Evolutionary conservation across 192 early-diverging fungal species (phyloP).

Genomic region (Rhizoclosmatium globosum): DNA sequence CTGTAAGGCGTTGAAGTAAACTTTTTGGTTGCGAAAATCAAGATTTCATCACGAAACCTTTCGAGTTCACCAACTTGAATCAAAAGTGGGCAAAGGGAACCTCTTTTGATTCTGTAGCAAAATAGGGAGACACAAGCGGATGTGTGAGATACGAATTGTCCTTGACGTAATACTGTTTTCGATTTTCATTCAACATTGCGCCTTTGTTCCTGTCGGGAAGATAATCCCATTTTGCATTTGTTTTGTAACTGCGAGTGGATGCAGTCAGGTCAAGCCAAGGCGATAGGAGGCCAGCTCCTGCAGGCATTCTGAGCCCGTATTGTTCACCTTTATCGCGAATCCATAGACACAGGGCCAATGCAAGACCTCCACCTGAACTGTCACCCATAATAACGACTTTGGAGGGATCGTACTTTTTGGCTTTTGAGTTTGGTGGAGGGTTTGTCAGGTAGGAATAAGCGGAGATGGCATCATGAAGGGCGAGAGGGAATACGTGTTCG

Average conservation of each 20-base stretch:
- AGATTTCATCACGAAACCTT: conserved; percentile 56
- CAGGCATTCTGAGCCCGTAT: conserved; percentile 51
- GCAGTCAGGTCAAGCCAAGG: conserved; percentile 73
- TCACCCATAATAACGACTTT: conserved; percentile 60
- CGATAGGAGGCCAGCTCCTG: conserved; percentile 60
- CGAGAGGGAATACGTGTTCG: conserved; percentile 80
- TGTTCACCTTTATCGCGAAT: conserved; percentile 40
- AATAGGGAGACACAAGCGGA: conserved; percentile 54
- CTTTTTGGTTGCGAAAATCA: conserved; percentile 37
- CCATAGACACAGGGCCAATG: conserved; percentile 54
- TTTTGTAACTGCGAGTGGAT: conserved; percentile 51
- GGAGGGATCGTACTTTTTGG: conserved; percentile 25
- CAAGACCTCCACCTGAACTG: conserved; percentile 61
- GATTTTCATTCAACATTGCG: conserved; percentile 26
- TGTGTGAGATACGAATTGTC: conserved; percentile 42
- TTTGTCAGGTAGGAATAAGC: conserved; percentile 76
- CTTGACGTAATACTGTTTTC: conserved; percentile 39
- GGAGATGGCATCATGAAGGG: conserved; percentile 81
- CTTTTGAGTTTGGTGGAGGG: conserved; percentile 24
- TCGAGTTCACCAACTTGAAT: conserved; percentile 59
- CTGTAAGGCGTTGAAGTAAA: conserved; percentile 38
- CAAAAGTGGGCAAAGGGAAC: conserved; percentile 50
- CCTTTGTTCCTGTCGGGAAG: conserved; percentile 46
- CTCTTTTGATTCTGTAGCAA: conserved; percentile 40
- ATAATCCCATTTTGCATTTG: conserved; percentile 47